These are phyloP conservation scores for Hebeloma cylindrosporum DNA, from an alignment of 768 basidiomycete genomes.

Conservation along the genomic window DNA sequence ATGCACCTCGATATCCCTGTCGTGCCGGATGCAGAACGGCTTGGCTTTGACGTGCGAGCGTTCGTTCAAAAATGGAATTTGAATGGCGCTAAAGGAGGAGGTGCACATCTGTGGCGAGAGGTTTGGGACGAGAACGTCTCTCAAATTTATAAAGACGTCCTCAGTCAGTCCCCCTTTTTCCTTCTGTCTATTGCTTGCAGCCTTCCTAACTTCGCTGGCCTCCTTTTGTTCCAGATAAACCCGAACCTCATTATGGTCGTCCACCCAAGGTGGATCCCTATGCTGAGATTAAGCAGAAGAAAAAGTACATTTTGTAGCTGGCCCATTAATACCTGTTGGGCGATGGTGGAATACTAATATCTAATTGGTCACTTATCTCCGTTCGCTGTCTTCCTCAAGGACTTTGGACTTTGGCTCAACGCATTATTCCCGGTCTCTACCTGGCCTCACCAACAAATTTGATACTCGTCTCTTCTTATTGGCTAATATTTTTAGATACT, in stretches of 20 bases:
- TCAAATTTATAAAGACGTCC: conserved; percentile 59
- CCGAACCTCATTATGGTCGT: conserved; percentile 59
- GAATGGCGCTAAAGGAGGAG: conserved; percentile 58
- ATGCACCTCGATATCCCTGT: conserved; percentile 45
- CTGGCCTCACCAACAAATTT: neutral
- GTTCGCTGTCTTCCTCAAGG: neutral
- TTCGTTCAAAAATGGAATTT: conserved; percentile 60
- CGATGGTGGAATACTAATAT: conserved; percentile 15
- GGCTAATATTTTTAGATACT: too few species aligned
- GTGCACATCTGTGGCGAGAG: conserved; percentile 81
- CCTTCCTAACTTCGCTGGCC: conserved; percentile 14
- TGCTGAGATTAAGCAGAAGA: conserved; percentile 47
- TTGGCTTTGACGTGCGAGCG: conserved; percentile 63
- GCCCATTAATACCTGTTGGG: conserved; percentile 4
- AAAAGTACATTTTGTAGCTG: conserved; percentile 39
- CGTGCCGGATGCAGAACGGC: conserved; percentile 46
- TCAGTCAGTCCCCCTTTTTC: conserved; percentile 53
- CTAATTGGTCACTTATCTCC: neutral
- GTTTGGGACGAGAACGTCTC: conserved; percentile 69
- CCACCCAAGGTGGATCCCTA: conserved; percentile 57
- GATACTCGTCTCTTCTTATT: too few species aligned
- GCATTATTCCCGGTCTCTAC: neutral
- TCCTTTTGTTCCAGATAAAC: conserved; percentile 29
- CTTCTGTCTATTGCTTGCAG: conserved; percentile 14
- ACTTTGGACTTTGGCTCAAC: too few species aligned